Conservation (phyloP, 2,329 filamentous ascomycete genomes). For the Podosphaera aphanis region DNA sequence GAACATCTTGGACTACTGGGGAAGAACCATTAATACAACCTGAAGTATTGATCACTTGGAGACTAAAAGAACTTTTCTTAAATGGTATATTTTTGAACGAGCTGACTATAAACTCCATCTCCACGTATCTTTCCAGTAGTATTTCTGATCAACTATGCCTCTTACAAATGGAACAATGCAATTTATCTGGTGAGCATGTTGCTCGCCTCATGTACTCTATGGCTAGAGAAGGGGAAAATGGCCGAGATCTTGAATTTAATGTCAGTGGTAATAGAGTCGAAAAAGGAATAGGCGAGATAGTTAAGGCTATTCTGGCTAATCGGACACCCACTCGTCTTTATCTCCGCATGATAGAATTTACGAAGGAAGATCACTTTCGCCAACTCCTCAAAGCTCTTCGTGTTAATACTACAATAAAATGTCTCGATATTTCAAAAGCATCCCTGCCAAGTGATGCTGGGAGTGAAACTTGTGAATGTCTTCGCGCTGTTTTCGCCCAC, state of each 20-base stretch:
- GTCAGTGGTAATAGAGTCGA: constrained; percentile 33
- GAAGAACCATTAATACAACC: constrained; percentile 38
- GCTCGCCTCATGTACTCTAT: constrained; percentile 42
- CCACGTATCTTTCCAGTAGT: constrained; percentile 36
- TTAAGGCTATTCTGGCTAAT: constrained; percentile 25
- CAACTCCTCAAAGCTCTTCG: constrained; percentile 37
- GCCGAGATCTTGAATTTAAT: constrained; percentile 38
- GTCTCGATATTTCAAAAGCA: constrained; percentile 45
- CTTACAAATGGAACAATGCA: constrained; percentile 42
- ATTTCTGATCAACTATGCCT: constrained; percentile 36
- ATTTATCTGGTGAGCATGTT: constrained; percentile 38
- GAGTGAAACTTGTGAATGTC: constrained; percentile 38
- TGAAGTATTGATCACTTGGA: constrained; percentile 43
- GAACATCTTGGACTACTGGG: constrained; percentile 38
- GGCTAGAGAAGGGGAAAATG: constrained; percentile 23
- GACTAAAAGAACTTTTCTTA: constrained; percentile 38
- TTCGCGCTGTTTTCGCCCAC: constrained; percentile 40
- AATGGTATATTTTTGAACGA: constrained; percentile 39
- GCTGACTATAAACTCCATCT: constrained; percentile 39
- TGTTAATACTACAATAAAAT: constrained; percentile 36
- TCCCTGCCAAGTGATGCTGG: constrained; percentile 46
- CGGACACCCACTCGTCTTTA: constrained; percentile 38
- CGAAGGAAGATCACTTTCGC: constrained; percentile 24
- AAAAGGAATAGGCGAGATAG: constrained; percentile 25
- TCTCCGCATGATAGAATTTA: constrained; percentile 41